These are phyloP conservation scores for Ehretia macrophylla DNA, from an alignment of 257 asterid species.

Conservation along the genomic window DNA sequence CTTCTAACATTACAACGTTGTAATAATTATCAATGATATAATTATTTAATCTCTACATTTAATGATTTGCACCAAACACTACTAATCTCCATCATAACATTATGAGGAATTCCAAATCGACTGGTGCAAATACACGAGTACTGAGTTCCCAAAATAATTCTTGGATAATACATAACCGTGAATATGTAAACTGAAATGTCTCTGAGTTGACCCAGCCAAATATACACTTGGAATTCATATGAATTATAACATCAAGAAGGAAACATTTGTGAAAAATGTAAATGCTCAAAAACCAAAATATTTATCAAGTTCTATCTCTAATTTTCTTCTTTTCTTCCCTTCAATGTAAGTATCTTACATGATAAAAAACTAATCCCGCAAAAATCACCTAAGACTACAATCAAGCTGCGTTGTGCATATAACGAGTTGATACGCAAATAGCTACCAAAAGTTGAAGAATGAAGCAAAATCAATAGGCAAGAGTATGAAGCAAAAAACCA, in stretches of 20 bases:
- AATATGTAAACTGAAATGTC: too few relatives aligned
- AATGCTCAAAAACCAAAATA: neutral
- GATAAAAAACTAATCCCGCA: conserved; percentile 9
- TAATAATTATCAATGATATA: too few relatives aligned
- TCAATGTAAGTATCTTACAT: neutral
- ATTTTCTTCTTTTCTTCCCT: neutral
- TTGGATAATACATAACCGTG: too few relatives aligned
- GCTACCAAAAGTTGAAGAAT: neutral
- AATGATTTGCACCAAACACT: too few relatives aligned
- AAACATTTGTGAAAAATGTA: neutral
- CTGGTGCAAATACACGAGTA: too few relatives aligned
- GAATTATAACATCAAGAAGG: neutral
- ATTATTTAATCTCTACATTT: too few relatives aligned
- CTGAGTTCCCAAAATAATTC: too few relatives aligned
- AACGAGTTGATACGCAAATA: neutral
- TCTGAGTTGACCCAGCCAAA: too few relatives aligned
- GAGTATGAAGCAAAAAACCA: neutral
- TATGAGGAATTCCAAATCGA: too few relatives aligned
- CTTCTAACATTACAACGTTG: too few relatives aligned
- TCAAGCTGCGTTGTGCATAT: conserved; percentile 1
- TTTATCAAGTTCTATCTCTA: neutral
- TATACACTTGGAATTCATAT: too few relatives aligned
- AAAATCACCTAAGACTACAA: conserved; percentile 10
- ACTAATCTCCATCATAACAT: too few relatives aligned
- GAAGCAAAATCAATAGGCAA: neutral